These are phyloP conservation scores for Didymella pinodella DNA, from an alignment of 2,329 filamentous ascomycete species.

Conservation along the genomic window DNA sequence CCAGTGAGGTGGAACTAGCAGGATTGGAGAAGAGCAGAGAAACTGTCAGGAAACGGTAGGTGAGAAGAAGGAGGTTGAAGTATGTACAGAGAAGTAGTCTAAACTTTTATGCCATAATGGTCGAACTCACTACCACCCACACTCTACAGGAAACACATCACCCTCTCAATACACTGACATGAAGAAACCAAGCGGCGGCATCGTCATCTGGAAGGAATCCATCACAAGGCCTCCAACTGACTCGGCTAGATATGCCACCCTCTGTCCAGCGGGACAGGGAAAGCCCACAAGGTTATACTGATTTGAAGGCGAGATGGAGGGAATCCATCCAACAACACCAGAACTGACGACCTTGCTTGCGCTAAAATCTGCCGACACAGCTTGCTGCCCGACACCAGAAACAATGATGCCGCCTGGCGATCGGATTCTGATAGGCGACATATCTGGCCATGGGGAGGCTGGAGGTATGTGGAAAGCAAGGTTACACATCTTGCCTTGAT, in stretches of 20 bases:
- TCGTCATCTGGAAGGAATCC: constrained; percentile 40
- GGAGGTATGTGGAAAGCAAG: constrained; percentile 58
- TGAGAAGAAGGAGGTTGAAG: constrained; percentile 12
- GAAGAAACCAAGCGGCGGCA: constrained; percentile 36
- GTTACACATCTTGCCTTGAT: constrained; percentile 56
- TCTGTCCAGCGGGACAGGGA: constrained; percentile 38
- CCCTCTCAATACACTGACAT: constrained; percentile 22
- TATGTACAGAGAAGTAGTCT: constrained; percentile 20
- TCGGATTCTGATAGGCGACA: constrained; percentile 45
- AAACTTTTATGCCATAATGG: constrained; percentile 13
- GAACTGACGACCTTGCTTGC: constrained; percentile 18
- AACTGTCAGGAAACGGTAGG: background rate
- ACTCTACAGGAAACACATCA: constrained; percentile 1
- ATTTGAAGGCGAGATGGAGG: constrained; percentile 24
- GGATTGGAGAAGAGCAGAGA: background rate
- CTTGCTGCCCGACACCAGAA: constrained; percentile 31
- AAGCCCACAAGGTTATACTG: constrained; percentile 32
- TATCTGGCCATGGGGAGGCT: constrained; percentile 40
- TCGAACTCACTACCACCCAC: constrained; percentile 5
- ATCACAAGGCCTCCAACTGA: constrained; percentile 34
- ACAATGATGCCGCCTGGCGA: constrained; percentile 49
- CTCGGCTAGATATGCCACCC: constrained; percentile 36
- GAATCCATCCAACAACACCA: constrained; percentile 25
- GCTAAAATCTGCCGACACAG: constrained; percentile 17
- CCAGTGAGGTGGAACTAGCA: background rate